Evolutionary conservation across 164 flowering plant genomes (phyloP), one percentile per base, ranked within the genome.

Genomic region (Chimonanthus salicifolius): DNA sequence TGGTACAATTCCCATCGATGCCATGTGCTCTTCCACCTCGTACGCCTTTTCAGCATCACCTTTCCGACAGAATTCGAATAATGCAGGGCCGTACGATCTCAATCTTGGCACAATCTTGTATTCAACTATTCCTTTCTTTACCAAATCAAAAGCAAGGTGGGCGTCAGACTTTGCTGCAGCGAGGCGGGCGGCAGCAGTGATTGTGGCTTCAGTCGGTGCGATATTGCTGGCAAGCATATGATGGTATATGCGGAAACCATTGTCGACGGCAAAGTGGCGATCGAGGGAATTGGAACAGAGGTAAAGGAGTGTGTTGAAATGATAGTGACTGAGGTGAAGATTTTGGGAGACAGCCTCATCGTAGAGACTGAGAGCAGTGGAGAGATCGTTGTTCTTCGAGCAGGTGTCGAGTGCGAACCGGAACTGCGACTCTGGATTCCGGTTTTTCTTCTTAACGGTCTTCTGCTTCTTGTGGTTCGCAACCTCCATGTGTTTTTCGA

Each of bases 91-190:
- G 69, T 81, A 90, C 1, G 97, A 78, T 58, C 95, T 77, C 82
- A 94, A 72, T 66, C 85, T 84, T 16, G 95, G 95, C 48, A 66
- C 43, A 2, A 77, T 66, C 3, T 72, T 77, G 47, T 78, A 76
- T 21, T 75, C 82, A 48, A n/a, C 10, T 20, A 76, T 85, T 82
- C 88, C 80, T 0, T 71, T 75, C 70, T 83, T 88, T 4, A 88
- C 88, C 79, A 90, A 69, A 7, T 79, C 82, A 66, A 90, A 91
- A 1, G 97, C 98, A 16, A 67, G 77, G 69, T 87, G 89, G 0
- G 85, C 88, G n/a, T 94, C 98, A 0, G 83, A 85, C 43, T 83
- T 90, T 2, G 94, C 95, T 0, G 88, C 90, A 7, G 97, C 91
- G 4, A 94, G 84, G 54, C 97, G 76, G 0, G 92, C 90, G 13